Evolutionary conservation across 73 alveolate genomes (phyloP).

Genomic region (Tetrahymena thermophila): DNA sequence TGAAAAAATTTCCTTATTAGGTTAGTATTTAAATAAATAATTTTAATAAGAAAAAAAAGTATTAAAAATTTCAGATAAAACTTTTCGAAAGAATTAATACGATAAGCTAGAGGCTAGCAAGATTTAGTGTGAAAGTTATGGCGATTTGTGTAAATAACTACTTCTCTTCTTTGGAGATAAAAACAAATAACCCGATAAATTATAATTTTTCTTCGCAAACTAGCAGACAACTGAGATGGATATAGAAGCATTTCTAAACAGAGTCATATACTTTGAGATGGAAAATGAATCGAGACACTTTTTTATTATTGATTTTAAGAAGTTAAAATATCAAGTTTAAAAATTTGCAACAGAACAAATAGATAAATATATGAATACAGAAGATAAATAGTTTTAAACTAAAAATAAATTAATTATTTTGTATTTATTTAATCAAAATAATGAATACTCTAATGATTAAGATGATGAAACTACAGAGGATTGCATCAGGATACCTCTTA

Average conservation of each 20-base stretch:
- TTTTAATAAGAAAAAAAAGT: background rate
- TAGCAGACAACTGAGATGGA: background rate
- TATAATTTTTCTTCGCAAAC: background rate
- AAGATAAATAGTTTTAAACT: background rate
- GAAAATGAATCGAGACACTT: background rate
- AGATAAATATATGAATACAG: background rate
- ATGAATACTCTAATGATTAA: background rate
- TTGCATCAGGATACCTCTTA: background rate
- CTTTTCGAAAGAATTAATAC: background rate
- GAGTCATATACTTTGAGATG: background rate
- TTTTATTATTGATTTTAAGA: background rate
- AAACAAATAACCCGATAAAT: background rate
- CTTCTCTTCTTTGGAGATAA: background rate
- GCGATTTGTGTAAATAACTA: background rate
- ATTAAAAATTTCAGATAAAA: background rate
- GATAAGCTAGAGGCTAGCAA: background rate
- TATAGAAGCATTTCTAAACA: background rate
- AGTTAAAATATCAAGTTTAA: background rate
- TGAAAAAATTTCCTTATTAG: background rate
- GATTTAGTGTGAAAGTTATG: background rate
- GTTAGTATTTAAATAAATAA: background rate
- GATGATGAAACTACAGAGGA: background rate
- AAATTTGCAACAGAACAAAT: background rate
- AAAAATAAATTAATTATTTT: background rate
- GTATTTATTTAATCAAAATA: background rate